These are phyloP conservation scores for Apiotrichum veenhuisii DNA, from an alignment of 1,284 basidiomycete species.

Conservation along the genomic window DNA sequence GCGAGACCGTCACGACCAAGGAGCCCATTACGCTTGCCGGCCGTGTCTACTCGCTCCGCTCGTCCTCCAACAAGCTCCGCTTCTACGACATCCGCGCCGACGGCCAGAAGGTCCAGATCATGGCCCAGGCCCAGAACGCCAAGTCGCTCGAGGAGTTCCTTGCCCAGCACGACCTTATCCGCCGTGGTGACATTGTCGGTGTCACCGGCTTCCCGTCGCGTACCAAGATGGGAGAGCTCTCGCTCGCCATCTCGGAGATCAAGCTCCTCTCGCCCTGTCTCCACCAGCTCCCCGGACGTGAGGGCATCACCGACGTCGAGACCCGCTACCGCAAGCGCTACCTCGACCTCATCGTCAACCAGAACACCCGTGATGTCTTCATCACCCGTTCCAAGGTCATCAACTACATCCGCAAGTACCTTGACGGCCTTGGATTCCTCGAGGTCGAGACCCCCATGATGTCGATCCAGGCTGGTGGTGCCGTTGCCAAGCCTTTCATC, in stretches of 20 bases:
- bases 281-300: constrained; percentile 82
- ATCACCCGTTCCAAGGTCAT: constrained; percentile 81
- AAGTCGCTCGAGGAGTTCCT: constrained; percentile 61
- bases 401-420: constrained; percentile 86
- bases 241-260: constrained; percentile 77
- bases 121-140: constrained; percentile 85
- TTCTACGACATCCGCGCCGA: constrained; percentile 97
- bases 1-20: constrained; percentile 25
- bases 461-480: constrained; percentile 93
- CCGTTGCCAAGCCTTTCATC: constrained; percentile 97
- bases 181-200: constrained; percentile 93
- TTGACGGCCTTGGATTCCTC: constrained; percentile 91
- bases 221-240: constrained; percentile 94
- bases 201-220: constrained; percentile 84
- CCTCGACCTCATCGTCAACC: constrained; percentile 95
- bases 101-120: constrained; percentile 90
- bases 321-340: constrained; percentile 98
- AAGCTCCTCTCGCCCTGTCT: constrained; percentile 91
- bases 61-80: constrained; percentile 74
- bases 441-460: constrained; percentile 99
- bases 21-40: constrained; percentile 67
- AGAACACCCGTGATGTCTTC: constrained; percentile 85
- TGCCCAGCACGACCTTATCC: constrained; percentile 77
- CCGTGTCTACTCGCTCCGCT: constrained; percentile 84
- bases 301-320: constrained; percentile 92